Evolutionary conservation across 306 rosid species (phyloP), one percentile per base, ranked within the genome.

Genomic region (Trichosanthes cucumerina): DNA sequence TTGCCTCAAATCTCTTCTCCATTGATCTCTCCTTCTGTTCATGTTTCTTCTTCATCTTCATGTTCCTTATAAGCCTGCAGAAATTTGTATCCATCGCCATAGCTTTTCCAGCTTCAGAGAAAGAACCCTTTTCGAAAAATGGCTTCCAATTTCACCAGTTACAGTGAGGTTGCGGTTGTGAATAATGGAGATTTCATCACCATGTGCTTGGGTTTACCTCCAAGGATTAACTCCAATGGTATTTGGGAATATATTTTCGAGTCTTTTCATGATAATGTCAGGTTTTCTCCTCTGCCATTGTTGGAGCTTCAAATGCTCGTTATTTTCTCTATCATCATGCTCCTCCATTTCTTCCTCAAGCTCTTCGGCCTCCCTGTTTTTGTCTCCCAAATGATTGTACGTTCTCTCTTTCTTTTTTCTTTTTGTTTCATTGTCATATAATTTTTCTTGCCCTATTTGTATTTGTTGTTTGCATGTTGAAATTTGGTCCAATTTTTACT

Each of bases 361-460:
- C 26, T 59, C 46, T 21, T 84, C 1, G 89, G 87, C 21, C 34
- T 81, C 6, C 85, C 85, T 18, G 28, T 54, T 24, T 65, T 86
- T 41, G 82, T 78, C 38, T 79, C 89, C 5, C 82, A 86, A 80
- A 79, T 86, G 49, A 18, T 79, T 31, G 86, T 83, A 81, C 3
- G 82, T 81, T 36, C 33, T 31, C n/a, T 23, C 15, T 6, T 1
- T 18, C 34, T 41, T 31, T 64, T 14, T 15, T 21, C 3, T 7
- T 11, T 5, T 14, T 4, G 54, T n/a, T n/a, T n/a, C 54, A 49
- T 49, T 49, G 18, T 14, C 4, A 13, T 14, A 49, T 14, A 49
- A n/a, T n/a, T 62, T 34, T 66, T 18, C 18, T 46, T 9, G 7
- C 13, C 6, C 26, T 6, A 15, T 47, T 74, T 31, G 1, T 19